phyloP scores from a whole-genome alignment of 2,329 filamentous ascomycete species.

The Tolypocladium tropicale region DNA sequence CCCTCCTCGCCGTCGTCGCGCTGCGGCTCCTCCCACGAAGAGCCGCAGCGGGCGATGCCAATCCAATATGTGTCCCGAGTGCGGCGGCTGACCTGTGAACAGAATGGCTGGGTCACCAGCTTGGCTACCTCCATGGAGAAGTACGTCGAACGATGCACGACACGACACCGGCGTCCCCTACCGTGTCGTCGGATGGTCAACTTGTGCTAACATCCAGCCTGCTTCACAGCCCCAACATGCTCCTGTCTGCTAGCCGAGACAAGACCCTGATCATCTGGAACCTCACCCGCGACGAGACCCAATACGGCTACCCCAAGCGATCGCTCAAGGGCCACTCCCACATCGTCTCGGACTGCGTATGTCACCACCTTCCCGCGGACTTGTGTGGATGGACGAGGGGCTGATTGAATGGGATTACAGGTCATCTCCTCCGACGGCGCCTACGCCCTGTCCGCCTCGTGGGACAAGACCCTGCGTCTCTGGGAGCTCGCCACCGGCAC shows the following conservation, averaged over 20 bases:
- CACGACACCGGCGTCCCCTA: neutral
- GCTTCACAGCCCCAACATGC: conserved; percentile 82
- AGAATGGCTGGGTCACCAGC: conserved; percentile 97
- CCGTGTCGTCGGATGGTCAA: no score
- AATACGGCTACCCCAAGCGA: conserved; percentile 98
- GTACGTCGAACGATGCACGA: conserved; percentile 42
- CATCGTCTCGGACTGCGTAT: conserved; percentile 99
- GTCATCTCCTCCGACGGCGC: conserved; percentile 99
- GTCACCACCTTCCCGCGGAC: conserved; percentile 30
- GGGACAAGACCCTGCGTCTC: conserved; percentile 99
- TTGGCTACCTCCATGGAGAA: conserved; percentile 98
- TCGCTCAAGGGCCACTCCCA: conserved; percentile 98
- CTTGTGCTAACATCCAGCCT: conserved; percentile 9
- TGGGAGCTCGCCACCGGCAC: conserved; percentile 97
- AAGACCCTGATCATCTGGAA: conserved; percentile 99
- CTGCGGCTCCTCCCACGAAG: neutral
- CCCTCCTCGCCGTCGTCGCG: conserved; percentile 6
- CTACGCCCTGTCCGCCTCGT: conserved; percentile 96
- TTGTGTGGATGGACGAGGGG: conserved; percentile 4
- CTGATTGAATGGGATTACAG: conserved; percentile 34
- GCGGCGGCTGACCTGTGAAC: conserved; percentile 14
- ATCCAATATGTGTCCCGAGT: neutral
- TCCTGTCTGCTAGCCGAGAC: conserved; percentile 93
- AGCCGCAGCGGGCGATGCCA: neutral
- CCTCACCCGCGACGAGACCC: conserved; percentile 94